Evolutionary conservation across 371 early-diverging fungal genomes (phyloP).

Genomic region (Phascolomyces articulosus): DNA sequence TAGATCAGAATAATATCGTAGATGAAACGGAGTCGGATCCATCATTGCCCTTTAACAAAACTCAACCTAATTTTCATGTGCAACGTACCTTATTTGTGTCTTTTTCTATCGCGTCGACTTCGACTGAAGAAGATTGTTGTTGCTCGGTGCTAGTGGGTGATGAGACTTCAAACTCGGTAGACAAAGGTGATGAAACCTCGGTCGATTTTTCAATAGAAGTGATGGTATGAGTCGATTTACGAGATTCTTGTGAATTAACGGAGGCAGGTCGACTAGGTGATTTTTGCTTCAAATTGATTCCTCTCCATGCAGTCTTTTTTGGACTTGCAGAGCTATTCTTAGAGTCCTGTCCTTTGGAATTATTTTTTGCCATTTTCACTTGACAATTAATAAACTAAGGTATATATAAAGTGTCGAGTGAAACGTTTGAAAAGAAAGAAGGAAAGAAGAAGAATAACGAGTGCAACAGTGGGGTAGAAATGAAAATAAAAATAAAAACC

Average conservation of each 20-base stretch:
- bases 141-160: background rate
- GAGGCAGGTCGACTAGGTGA: conserved; percentile 18
- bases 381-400: background rate
- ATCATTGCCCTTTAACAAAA: no score
- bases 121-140: background rate
- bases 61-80: background rate
- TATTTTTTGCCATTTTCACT: conserved; percentile 7
- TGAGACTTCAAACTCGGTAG: no score
- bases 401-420: background rate
- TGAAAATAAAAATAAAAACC: no score
- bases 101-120: background rate
- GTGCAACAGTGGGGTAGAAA: background rate
- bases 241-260: conserved; percentile 19
- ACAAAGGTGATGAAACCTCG: background rate
- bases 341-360: background rate
- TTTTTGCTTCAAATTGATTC: conserved; percentile 17
- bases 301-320: conserved; percentile 23
- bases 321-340: background rate
- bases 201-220: background rate
- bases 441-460: background rate
- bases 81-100: conserved; percentile 5
- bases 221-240: conserved; percentile 9
- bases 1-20: no score
- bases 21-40: background rate
- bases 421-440: background rate